These are phyloP conservation scores for Myriosclerotinia duriaeana DNA, from an alignment of 2,329 filamentous ascomycete species.

Conservation along the genomic window DNA sequence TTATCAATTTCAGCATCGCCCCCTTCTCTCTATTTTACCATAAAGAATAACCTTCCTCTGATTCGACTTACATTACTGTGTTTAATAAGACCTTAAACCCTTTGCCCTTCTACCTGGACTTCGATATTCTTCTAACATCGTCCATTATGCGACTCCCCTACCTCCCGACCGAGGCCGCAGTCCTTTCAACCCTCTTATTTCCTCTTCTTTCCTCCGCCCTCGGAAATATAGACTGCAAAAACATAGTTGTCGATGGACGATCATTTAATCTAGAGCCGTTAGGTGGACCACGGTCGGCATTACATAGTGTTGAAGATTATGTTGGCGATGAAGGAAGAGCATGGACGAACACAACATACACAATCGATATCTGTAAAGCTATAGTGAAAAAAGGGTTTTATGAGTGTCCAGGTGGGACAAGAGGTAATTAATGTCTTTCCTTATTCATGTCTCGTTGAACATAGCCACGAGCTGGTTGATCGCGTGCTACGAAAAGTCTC, in stretches of 20 bases:
- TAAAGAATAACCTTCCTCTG: not conserved
- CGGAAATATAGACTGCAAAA: constrained; percentile 60
- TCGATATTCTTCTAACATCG: not conserved
- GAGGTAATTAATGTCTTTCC: constrained; percentile 56
- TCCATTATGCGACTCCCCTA: constrained; percentile 35
- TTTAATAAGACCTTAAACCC: not conserved
- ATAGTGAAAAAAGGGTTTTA: constrained; percentile 55
- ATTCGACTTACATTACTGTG: not conserved
- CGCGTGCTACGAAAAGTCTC: constrained; percentile 24
- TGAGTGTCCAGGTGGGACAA: constrained; percentile 66
- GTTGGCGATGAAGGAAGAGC: constrained; percentile 48
- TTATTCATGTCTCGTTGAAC: constrained; percentile 11
- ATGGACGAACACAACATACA: constrained; percentile 75
- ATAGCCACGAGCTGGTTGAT: not conserved
- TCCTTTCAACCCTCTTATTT: constrained; percentile 37
- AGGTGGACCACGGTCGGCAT: constrained; percentile 66
- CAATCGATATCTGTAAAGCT: constrained; percentile 71
- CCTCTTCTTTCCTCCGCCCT: constrained; percentile 34
- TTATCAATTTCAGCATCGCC: too few relatives aligned
- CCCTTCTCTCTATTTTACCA: not conserved
- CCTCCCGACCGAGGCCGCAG: constrained; percentile 32
- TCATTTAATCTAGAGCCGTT: constrained; percentile 65
- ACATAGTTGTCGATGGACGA: constrained; percentile 57
- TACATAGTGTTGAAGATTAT: constrained; percentile 51
- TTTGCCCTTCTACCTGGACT: not conserved